Base-by-base conservation (phyloP, 257 asterid genomes). In the Petrea volubilis region DNA sequence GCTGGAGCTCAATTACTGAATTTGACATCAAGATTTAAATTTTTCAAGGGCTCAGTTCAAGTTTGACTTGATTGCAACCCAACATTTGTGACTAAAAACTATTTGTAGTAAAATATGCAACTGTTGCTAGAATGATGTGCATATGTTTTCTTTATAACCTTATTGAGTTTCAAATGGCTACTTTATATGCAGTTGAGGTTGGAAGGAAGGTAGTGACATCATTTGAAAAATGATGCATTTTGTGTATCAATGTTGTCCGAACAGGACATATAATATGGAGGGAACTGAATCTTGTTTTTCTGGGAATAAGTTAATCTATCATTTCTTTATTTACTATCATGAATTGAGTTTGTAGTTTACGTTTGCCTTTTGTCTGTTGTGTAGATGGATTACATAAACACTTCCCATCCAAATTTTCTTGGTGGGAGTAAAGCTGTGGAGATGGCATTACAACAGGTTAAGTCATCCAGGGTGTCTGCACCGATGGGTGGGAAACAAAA, bases 341-440 rank as follows among this genome's bases (percentile, higher is more conserved):
- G 31, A 23, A 21, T 49, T 7, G n/a, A 47, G 23, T 46, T 27
- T 44, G 6, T 36, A 24, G 57, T 72, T 72, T 69, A 34, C 17
- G 40, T 38, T 28, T 29, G 25, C 17, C 28, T 49, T 38, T 41
- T 44, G 58, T 74, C 18, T 27, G 18, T 78, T 64, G 52, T 71
- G 74, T 75, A 93, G 98, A 89, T 88, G 92, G 96, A 93, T 78
- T 93, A 84, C 83, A 84, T 93, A 71, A 93, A 93, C 79, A 93
- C 98, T 50, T 93, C 98, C 61, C 93, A 93, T 80, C 87, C 95
- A 67, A 86, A 86, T 85, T 93, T 93, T 72, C 60, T 93, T 77
- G 97, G 98, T 59, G 98, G 98, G 63, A 86, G 86, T 79, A 90
- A 84, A 84, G 98, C 98, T 68, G 72, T 90, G 38, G 98, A 90